Base-by-base conservation (phyloP, 371 early-diverging fungal genomes). In the Gilbertella persicaria region DNA sequence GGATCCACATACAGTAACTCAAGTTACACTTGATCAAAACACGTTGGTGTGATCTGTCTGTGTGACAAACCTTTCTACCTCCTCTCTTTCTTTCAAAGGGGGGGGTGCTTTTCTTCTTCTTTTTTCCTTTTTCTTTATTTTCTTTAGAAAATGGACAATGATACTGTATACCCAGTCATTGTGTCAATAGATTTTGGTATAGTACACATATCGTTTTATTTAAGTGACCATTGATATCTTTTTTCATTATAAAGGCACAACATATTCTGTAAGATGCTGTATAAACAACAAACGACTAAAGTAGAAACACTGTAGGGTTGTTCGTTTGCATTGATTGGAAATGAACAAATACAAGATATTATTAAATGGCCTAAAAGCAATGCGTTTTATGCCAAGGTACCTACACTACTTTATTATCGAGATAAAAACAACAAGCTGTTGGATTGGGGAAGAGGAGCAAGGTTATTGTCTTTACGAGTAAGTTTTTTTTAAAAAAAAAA, bases 361-460 rank as follows among this genome's bases (percentile, higher is more conserved):
- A 72, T 75, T 26, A 67, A 69, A 58, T 82, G 82, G 82, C 79
- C 79, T 19, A 73, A 77, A 53, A 67, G 66, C 51, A 73, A 71
- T 38, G 64, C 71, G 24, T 66, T 73, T 30, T 77, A 77, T 43
- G 74, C 78, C 9, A 77, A 77, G 58, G 70, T 63, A 50, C 78
- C 78, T 23, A 67, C 74, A 8, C 58, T 71, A 4, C 53, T 71
- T 3, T 55, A 71, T 16, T 77, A 77, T 48, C 58, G 66, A 40
- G 67, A 71, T 38, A 71, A 71, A 45, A 69, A 69, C 33, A 62
- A 59, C 10, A 60, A 70, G 21, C 38, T 80, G 7, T 65, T 80
- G 10, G 77, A 79, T 21, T 83, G 83, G 83, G 83, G 83, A 35
- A 78, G 78, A 49, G 83, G 79, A 23, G 83, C 83, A 42, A 50